A percentile compares a stretch with the other conserved stretches of the same genome.
Evolutionary conservation across 495 filamentous ascomycete species (phyloP).

Genomic region (Zalerion maritima): DNA sequence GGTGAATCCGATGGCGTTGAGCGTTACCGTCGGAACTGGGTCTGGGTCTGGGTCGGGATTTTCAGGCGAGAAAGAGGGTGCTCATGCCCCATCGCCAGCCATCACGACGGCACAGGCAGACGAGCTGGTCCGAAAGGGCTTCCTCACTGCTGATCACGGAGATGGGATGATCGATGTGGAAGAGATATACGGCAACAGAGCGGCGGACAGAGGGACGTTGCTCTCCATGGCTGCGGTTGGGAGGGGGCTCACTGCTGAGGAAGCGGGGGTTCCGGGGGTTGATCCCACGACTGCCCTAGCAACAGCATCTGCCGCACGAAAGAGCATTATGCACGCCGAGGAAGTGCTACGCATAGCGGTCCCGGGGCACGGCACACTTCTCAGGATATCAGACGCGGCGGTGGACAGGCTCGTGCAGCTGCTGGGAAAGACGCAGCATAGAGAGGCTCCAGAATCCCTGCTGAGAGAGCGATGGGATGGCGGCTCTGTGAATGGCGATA

Average conservation of each 20-base stretch:
- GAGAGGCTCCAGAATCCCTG: slow-evolving; percentile 49
- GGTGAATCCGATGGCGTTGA: slow-evolving; percentile 37
- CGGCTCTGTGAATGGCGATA: slow-evolving; percentile 44
- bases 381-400: slow-evolving; percentile 52
- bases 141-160: slow-evolving; percentile 44
- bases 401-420: slow-evolving; percentile 52
- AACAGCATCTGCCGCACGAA: slow-evolving; percentile 4
- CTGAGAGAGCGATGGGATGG: slow-evolving; percentile 75
- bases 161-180: slow-evolving; percentile 26
- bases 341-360: slow-evolving; percentile 47
- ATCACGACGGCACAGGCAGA: too few species aligned
- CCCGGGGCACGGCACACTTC: slow-evolving; percentile 57
- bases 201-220: slow-evolving; percentile 27
- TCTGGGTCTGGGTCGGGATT: slow-evolving; percentile 30
- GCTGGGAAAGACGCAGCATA: slow-evolving; percentile 45
- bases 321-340: slow-evolving; percentile 5
- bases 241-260: slow-evolving; percentile 13
- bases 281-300: slow-evolving; percentile 1
- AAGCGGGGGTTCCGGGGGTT: slow-evolving; percentile 14
- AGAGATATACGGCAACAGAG: slow-evolving; percentile 24
- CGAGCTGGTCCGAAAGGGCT: slow-evolving; percentile 54
- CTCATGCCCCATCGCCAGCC: too few species aligned
- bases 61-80: too few species aligned
- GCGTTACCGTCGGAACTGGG: slow-evolving; percentile 33
- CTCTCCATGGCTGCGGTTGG: slow-evolving; percentile 40